Conservation (phyloP, 495 filamentous ascomycete species). For the Annulohypoxylon bovei region DNA sequence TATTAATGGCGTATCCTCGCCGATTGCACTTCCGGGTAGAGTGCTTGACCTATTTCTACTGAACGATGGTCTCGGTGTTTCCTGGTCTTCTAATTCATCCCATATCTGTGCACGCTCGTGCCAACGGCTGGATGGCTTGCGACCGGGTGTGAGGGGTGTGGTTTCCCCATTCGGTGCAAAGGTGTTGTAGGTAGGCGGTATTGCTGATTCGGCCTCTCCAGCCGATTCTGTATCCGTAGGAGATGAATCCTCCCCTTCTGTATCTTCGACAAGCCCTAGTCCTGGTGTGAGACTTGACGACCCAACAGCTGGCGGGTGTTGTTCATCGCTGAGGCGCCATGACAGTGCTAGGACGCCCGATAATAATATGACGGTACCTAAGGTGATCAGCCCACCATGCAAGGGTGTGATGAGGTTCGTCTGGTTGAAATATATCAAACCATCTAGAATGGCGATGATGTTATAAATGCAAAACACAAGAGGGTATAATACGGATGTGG, state of each 20-base stretch:
- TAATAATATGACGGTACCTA: constrained; percentile 88
- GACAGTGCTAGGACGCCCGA: constrained; percentile 89
- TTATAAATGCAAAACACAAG: constrained; percentile 99
- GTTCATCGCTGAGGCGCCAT: constrained; percentile 86
- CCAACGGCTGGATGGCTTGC: constrained; percentile 53
- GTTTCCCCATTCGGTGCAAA: constrained; percentile 53
- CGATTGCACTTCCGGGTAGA: constrained; percentile 38
- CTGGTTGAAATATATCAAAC: constrained; percentile 96
- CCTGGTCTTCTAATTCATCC: constrained; percentile 71
- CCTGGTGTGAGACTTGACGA: constrained; percentile 74
- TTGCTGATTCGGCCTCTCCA: constrained; percentile 48
- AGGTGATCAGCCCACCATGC: constrained; percentile 82
- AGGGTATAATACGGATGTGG: constrained; percentile 95
- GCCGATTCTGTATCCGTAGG: constrained; percentile 56
- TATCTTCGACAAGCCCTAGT: constrained; percentile 73
- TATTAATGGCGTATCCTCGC: constrained; percentile 46
- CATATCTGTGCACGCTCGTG: constrained; percentile 72
- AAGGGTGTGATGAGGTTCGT: constrained; percentile 77
- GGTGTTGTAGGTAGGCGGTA: constrained; percentile 56
- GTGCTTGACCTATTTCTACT: constrained; percentile 52
- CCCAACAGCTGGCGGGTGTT: constrained; percentile 65
- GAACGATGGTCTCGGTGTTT: constrained; percentile 49
- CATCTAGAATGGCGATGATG: constrained; percentile 97
- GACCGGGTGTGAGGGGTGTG: constrained; percentile 43
- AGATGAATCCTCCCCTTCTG: constrained; percentile 65